Evolutionary conservation across 768 basidiomycete species (phyloP), one percentile per base, ranked within the genome.

Genomic region (Lactifluus volemus): DNA sequence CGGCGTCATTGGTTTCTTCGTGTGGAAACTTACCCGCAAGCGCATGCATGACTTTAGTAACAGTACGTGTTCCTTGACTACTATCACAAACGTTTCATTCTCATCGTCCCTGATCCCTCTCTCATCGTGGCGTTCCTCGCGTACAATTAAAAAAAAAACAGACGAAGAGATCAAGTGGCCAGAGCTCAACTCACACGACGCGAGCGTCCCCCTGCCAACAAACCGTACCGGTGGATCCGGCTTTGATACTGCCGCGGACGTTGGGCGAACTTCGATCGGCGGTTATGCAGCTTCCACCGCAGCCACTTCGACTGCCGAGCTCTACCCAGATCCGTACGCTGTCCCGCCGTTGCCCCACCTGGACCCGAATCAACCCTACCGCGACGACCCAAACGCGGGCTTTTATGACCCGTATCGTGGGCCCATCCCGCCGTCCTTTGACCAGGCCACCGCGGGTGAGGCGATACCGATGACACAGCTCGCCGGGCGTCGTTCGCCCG

Each of bases 101-200:
- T 59, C n/a, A 25, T 25, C 25, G 25, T 25, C 25, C n/a, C n/a
- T n/a, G n/a, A n/a, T n/a, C n/a, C n/a, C n/a, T n/a, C n/a, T n/a
- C 25, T 25, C 25, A 25, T 65, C 53, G 36, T 61, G 60, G 53
- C 10, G 63, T 8, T 42, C 47, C 15, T 11, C 7, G 34, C 14
- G 4, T 21, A 45, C 49, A 11, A 25, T n/a, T n/a, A 25, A 25
- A 25, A 25, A 25, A 25, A 25, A 25, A 25, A 25, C 69, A 90
- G 88, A 79, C 67, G 88, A 90, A 73, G 88, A 88, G 19, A 93
- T 93, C 73, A 92, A 92, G 73, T 93, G 91, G 91, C 91, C 91
- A 3, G 91, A 93, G 68, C 79, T 92, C 41, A 89, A 91, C 70
- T 73, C 81, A 2, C 88, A 89, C 63, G 78, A 75, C 36, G 60